Base-by-base conservation (phyloP, 129 eudicot genomes). In the Kitagawia praeruptora region DNA sequence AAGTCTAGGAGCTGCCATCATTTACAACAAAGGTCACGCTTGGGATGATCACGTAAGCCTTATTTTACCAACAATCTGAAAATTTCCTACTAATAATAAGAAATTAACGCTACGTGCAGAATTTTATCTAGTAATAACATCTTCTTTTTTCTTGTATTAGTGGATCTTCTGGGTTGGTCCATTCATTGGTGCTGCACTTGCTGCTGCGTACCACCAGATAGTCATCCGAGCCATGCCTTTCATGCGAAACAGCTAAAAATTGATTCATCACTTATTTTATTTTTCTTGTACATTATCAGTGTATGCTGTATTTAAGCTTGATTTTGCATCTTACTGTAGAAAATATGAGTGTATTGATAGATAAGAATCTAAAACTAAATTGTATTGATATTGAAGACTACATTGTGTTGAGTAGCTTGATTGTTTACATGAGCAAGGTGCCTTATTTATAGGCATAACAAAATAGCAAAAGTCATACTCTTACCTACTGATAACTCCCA, bases 141-240 rank as follows among this genome's bases (percentile, higher is more conserved):
- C 54, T 25, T 19, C 5, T 12, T n/a, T 12, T 15, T 45, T 12
- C 41, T 23, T 44, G 16, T 76, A 78, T 71, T 83, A 90, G 96
- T 92, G 97, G 96, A 83, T 92, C 69, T 92, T 92, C 90, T 90
- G 97, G 97, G 96, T 92, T 9, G 97, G 97, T 44, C 97, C 97
- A 2, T 90, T 92, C 84, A 81, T 88, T 16, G 97, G 97, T 56
- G 97, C 97, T 75, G 91, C 90, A 28, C 88, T 92, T 10, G 97
- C 97, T 31, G 97, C 97, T 2, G 28, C 85, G 46, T 90, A 92
- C 84, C 97, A 90, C 86, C 85, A 78, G 90, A 87, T 92, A 7
- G 90, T 92, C 39, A 84, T 92, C 89, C 78, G 96, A 83, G 97
- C 96, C 74, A 92, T 92, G 41, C 97, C 97, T 42, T 92, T 66